These are phyloP conservation scores for Penicillium atrosanguineum DNA, from an alignment of 495 filamentous ascomycete genomes.

Conservation along the genomic window DNA sequence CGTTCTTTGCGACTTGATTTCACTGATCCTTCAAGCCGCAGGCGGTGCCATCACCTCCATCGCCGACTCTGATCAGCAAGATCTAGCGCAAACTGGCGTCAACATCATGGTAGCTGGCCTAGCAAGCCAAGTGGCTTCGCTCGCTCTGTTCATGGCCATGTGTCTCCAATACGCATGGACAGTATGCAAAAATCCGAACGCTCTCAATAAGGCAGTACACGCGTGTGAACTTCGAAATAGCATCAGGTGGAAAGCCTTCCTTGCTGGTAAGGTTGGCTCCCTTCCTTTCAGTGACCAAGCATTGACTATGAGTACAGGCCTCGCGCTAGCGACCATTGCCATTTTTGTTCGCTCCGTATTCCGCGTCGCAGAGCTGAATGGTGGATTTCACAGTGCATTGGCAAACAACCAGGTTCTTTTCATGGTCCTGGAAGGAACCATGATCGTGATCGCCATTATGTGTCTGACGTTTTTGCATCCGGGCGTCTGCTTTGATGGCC, in stretches of 20 bases:
- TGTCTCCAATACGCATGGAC: conserved; percentile 46
- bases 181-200: conserved; percentile 19
- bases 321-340: conserved; percentile 46
- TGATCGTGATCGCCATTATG: conserved; percentile 54
- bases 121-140: conserved; percentile 48
- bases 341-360: conserved; percentile 63
- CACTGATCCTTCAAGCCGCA: conserved; percentile 40
- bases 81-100: conserved; percentile 27
- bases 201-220: too few species aligned
- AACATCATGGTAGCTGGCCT: conserved; percentile 54
- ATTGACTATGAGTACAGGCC: neutral
- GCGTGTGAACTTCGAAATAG: too few species aligned
- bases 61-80: conserved; percentile 23
- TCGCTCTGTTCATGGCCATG: conserved; percentile 49
- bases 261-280: too few species aligned
- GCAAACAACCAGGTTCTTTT: conserved; percentile 60
- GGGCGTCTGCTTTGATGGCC: neutral
- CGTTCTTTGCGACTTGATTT: conserved; percentile 18
- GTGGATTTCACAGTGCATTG: conserved; percentile 55
- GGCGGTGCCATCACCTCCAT: conserved; percentile 50
- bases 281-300: too few species aligned
- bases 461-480: conserved; percentile 1
- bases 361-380: conserved; percentile 61
- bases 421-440: conserved; percentile 66
- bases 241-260: too few species aligned